phyloP scores from a whole-genome alignment of 306 rosid species.

The Chamaecrista fasciculata region DNA sequence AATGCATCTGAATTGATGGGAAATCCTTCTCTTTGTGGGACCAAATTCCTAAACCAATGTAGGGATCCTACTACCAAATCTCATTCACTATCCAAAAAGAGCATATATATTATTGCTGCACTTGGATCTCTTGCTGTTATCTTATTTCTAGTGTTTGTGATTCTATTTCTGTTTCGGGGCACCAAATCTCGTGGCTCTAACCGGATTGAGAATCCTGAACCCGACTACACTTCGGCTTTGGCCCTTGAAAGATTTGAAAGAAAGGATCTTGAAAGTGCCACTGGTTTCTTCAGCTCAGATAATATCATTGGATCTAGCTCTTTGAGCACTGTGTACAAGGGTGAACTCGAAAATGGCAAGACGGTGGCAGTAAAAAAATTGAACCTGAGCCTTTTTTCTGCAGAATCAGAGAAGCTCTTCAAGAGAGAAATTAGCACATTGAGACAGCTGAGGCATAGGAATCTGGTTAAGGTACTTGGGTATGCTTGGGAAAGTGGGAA shows the following conservation, averaged over 20 bases:
- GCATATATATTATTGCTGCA: conserved; percentile 33
- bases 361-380: conserved; percentile 62
- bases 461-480: conserved; percentile 80
- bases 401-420: conserved; percentile 63
- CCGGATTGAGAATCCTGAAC: conserved; percentile 38
- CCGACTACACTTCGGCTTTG: conserved; percentile 32
- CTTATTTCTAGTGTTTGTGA: conserved; percentile 37
- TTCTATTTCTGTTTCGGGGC: conserved; percentile 26
- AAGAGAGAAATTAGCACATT: conserved; percentile 66
- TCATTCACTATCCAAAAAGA: conserved; percentile 53
- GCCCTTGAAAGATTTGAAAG: conserved; percentile 60
- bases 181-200: conserved; percentile 12
- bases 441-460: conserved; percentile 75
- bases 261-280: conserved; percentile 65
- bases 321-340: conserved; percentile 85
- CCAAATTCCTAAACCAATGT: conserved; percentile 48
- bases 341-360: conserved; percentile 53
- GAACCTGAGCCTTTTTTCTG: conserved; percentile 65
- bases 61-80: conserved; percentile 8
- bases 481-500: conserved; percentile 87
- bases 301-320: conserved; percentile 65
- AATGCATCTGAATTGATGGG: conserved; percentile 58
- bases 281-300: conserved; percentile 48
- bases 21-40: conserved; percentile 74
- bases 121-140: conserved; percentile 51